Evolutionary conservation across 1,139 yeast species (phyloP).

Genomic region (Candida pseudoviswanathii): DNA sequence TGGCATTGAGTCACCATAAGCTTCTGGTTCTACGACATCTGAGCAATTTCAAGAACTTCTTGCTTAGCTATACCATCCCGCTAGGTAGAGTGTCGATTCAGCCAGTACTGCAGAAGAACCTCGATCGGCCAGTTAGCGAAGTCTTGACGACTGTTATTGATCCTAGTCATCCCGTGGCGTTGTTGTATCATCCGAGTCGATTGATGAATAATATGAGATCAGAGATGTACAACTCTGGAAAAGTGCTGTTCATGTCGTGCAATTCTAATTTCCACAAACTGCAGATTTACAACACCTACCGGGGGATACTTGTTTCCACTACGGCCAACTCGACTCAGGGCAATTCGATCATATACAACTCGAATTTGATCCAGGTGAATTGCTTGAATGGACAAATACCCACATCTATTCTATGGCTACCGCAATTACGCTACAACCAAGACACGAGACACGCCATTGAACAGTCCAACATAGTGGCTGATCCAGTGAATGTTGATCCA

Average conservation of each 20-base stretch:
- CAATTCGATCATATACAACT: conserved; percentile 5
- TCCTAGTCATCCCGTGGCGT: conserved; percentile 10
- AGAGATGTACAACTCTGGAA: conserved; percentile 12
- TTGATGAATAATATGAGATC: conserved; percentile 14
- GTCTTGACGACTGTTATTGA: conserved; percentile 4
- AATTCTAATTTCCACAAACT: conserved; percentile 2
- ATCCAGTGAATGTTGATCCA: not conserved
- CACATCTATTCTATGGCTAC: conserved; percentile 24
- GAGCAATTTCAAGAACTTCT: not conserved
- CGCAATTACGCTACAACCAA: conserved; percentile 15
- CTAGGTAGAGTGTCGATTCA: not conserved
- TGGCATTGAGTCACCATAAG: conserved; percentile 18
- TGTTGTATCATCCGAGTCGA: conserved; percentile 19
- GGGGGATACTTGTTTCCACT: not conserved
- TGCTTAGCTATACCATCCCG: conserved; percentile 1
- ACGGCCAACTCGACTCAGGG: not conserved
- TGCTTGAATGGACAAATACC: conserved; percentile 7
- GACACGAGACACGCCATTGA: not conserved
- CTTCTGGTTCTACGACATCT: not conserved
- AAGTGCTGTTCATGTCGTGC: conserved; percentile 12
- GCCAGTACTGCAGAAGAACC: not conserved
- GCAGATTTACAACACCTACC: not conserved
- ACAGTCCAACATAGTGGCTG: not conserved
- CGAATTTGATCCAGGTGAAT: conserved; percentile 4
- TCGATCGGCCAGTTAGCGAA: not conserved